Percentiles rank a stretch among this genome's conserved stretches.
Evolutionary conservation across 805 yeast species (phyloP).

Genomic region (Starmerella lactis-condensi): DNA sequence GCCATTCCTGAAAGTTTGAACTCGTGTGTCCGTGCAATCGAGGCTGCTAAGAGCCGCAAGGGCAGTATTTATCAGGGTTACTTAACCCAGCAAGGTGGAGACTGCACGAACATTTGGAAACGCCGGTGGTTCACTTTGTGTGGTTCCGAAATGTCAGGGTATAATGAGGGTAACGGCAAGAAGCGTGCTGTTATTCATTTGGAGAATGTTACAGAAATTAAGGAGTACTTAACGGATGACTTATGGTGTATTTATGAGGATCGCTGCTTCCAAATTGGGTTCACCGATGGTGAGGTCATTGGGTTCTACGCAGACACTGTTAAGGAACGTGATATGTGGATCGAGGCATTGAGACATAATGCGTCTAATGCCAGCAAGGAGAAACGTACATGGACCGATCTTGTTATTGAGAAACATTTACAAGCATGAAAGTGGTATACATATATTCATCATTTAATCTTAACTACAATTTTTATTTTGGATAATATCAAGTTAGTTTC

Average conservation of each 20-base stretch:
- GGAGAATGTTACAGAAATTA: slow-evolving; percentile 41
- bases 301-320: slow-evolving; percentile 69
- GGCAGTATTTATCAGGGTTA: slow-evolving; percentile 38
- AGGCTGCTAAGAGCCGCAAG: slow-evolving; percentile 19
- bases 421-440: too few relatives aligned
- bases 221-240: slow-evolving; percentile 23
- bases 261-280: slow-evolving; percentile 56
- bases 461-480: too few relatives aligned
- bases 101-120: slow-evolving; percentile 50
- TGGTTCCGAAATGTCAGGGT: slow-evolving; percentile 57
- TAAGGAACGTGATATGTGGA: slow-evolving; percentile 48
- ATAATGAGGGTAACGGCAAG: slow-evolving; percentile 51
- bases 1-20: slow-evolving; percentile 40
- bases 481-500: too few relatives aligned
- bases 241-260: slow-evolving; percentile 55
- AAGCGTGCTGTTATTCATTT: slow-evolving; percentile 60
- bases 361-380: slow-evolving; percentile 22
- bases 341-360: slow-evolving; percentile 36
- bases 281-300: slow-evolving; percentile 64
- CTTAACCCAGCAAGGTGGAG: slow-evolving; percentile 85
- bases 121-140: slow-evolving; percentile 55
- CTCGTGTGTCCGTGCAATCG: slow-evolving; percentile 21
- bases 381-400: slow-evolving; percentile 17
- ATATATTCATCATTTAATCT: too few relatives aligned
- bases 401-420: slow-evolving; percentile 13